These are phyloP conservation scores for Neonectria punicea DNA, from an alignment of 2,329 filamentous ascomycete genomes.

Conservation along the genomic window DNA sequence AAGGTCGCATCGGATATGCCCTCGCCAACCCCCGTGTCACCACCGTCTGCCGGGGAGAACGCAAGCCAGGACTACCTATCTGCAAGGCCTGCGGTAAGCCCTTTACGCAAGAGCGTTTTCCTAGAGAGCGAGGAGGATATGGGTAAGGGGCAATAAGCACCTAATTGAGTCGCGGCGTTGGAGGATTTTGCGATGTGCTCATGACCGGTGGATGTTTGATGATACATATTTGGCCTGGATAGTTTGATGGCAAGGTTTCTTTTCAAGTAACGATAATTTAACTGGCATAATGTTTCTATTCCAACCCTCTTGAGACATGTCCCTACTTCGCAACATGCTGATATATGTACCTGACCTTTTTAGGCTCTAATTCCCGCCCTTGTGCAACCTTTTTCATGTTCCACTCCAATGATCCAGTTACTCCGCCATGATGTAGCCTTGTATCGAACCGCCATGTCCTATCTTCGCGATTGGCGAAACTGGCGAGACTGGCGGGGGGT, in stretches of 20 bases:
- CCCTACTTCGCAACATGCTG: background rate
- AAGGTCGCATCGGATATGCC: slow-evolving; percentile 24
- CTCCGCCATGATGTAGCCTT: background rate
- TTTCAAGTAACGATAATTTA: slow-evolving; percentile 9
- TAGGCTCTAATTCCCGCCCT: background rate
- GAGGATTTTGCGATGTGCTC: slow-evolving; percentile 10
- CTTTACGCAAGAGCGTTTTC: slow-evolving; percentile 54
- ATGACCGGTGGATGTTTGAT: slow-evolving; percentile 13
- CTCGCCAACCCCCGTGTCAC: slow-evolving; percentile 40
- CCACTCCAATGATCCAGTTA: background rate
- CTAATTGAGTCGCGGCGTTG: slow-evolving; percentile 32
- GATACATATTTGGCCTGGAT: slow-evolving; percentile 5
- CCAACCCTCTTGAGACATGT: background rate
- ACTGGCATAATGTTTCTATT: slow-evolving; percentile 19
- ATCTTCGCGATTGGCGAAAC: background rate
- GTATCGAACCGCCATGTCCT: background rate
- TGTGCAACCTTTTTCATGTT: background rate
- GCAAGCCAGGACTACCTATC: slow-evolving; percentile 44
- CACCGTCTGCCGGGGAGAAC: slow-evolving; percentile 43
- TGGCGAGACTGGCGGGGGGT: no score
- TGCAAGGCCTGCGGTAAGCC: slow-evolving; percentile 37
- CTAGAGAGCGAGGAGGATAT: slow-evolving; percentile 55
- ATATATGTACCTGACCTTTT: slow-evolving; percentile 14
- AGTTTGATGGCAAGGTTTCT: slow-evolving; percentile 2
- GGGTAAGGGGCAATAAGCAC: slow-evolving; percentile 35